Evolutionary conservation across 768 basidiomycete species (phyloP).

Genomic region (Naematelia encephala): DNA sequence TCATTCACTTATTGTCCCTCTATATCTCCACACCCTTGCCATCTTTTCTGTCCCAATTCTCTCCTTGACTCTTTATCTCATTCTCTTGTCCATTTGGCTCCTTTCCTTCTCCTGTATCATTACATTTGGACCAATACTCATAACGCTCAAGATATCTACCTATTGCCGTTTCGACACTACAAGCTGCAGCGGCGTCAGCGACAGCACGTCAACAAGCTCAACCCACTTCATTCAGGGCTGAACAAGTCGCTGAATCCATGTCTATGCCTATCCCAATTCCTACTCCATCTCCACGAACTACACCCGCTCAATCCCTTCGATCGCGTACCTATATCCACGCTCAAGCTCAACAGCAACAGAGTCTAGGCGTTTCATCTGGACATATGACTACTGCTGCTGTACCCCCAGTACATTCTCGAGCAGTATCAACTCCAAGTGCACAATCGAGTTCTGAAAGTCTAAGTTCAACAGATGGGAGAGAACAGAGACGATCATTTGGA

Average conservation of each 20-base stretch:
- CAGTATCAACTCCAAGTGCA: conserved; percentile 1
- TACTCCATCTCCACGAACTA: conserved; percentile 15
- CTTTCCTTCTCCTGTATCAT: no score
- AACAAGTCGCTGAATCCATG: conserved; percentile 25
- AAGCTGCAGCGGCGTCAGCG: conserved; percentile 20
- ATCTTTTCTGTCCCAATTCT: no score
- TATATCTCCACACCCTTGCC: background rate
- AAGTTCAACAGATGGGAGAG: conserved; percentile 6
- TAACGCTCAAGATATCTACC: conserved; percentile 36
- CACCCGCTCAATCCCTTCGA: conserved; percentile 16
- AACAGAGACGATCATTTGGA: conserved; percentile 11
- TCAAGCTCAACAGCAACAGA: background rate
- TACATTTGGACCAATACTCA: no score
- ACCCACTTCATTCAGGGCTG: conserved; percentile 1
- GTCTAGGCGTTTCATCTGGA: background rate
- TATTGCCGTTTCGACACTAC: conserved; percentile 31
- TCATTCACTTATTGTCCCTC: background rate
- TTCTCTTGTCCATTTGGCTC: no score
- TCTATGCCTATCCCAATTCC: conserved; percentile 40
- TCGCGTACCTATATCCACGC: conserved; percentile 27
- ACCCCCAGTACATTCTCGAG: background rate
- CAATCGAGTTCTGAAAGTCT: conserved; percentile 3
- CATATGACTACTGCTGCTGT: conserved; percentile 4
- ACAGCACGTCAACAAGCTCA: conserved; percentile 2
- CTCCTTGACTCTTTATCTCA: no score